phyloP scores from a whole-genome alignment of 2,329 filamentous ascomycete genomes.

The Coniosporium uncinatum region DNA sequence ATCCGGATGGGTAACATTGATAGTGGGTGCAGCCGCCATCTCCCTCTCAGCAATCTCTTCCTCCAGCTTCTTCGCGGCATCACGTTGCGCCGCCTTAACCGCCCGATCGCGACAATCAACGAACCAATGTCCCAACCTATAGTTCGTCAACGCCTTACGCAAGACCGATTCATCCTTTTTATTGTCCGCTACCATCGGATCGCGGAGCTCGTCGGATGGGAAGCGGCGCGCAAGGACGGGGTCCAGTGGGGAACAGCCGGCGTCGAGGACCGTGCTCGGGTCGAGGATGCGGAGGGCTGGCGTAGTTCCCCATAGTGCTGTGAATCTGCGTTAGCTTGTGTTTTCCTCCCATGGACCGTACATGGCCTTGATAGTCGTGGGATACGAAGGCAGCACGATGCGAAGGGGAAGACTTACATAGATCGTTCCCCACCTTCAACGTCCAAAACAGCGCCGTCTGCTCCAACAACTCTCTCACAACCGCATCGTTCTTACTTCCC shows the following conservation, averaged over 20 bases:
- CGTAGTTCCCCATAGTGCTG: constrained; percentile 4
- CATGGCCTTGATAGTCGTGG: too few species aligned
- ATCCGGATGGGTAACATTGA: too few species aligned
- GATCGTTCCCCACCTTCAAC: constrained; percentile 41
- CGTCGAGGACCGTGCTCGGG: constrained; percentile 44
- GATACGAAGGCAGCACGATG: not conserved
- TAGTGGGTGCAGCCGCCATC: constrained; percentile 1
- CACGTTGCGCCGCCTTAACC: not conserved
- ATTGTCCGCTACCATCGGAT: constrained; percentile 67
- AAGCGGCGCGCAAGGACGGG: constrained; percentile 45
- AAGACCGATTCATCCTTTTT: constrained; percentile 58
- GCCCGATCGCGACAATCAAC: too few species aligned
- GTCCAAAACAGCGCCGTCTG: constrained; percentile 64
- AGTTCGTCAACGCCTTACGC: too few species aligned
- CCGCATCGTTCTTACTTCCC: constrained; percentile 63
- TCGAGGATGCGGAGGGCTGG: constrained; percentile 1
- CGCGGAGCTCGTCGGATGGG: constrained; percentile 49
- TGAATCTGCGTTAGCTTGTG: constrained; percentile 1
- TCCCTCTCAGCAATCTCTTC: not conserved
- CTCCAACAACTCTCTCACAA: constrained; percentile 54
- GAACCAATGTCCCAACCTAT: too few species aligned
- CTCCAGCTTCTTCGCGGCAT: not conserved
- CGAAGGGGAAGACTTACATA: not conserved
- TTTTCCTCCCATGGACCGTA: too few species aligned
- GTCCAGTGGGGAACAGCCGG: constrained; percentile 45